phyloP scores from a whole-genome alignment of 345 rosid species.

The Boechera retrofracta region DNA sequence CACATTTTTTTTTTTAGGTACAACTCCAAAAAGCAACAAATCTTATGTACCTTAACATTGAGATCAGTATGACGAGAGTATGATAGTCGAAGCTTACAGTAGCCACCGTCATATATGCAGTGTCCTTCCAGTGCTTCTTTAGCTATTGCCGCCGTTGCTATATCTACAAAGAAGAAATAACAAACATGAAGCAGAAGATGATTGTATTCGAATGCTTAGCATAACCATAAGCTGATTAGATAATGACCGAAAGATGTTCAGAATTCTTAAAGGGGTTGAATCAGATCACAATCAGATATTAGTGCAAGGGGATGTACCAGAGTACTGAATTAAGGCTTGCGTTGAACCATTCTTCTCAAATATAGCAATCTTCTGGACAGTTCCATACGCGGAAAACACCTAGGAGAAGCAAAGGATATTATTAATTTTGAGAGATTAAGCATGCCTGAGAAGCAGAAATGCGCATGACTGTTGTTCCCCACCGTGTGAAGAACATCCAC shows the following conservation, averaged over 20 bases:
- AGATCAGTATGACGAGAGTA: constrained; percentile 99
- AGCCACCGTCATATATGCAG: constrained; percentile 99
- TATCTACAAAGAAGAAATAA: constrained; percentile 53
- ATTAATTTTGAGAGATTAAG: constrained; percentile 2
- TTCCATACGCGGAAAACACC: constrained; percentile 93
- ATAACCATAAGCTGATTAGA: neutral
- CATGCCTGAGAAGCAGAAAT: constrained; percentile 13
- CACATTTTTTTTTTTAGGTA: constrained; percentile 9
- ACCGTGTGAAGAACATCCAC: constrained; percentile 91
- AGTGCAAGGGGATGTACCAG: constrained; percentile 55
- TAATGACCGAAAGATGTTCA: neutral
- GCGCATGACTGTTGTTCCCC: constrained; percentile 41
- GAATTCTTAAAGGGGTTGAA: neutral
- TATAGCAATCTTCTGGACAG: constrained; percentile 92
- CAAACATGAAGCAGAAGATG: constrained; percentile 16
- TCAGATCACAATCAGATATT: constrained; percentile 18
- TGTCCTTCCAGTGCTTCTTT: constrained; percentile 96
- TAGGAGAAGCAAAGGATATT: constrained; percentile 29
- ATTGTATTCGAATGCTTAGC: constrained; percentile 13
- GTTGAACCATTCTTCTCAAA: constrained; percentile 97
- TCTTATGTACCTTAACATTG: constrained; percentile 95
- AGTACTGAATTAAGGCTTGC: constrained; percentile 91
- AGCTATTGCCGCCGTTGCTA: constrained; percentile 79
- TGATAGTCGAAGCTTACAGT: constrained; percentile 99
- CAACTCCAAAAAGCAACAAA: constrained; percentile 57